Evolutionary conservation across 2,329 filamentous ascomycete species (phyloP).

Genomic region (Cladosporium austrohemisphaericum): DNA sequence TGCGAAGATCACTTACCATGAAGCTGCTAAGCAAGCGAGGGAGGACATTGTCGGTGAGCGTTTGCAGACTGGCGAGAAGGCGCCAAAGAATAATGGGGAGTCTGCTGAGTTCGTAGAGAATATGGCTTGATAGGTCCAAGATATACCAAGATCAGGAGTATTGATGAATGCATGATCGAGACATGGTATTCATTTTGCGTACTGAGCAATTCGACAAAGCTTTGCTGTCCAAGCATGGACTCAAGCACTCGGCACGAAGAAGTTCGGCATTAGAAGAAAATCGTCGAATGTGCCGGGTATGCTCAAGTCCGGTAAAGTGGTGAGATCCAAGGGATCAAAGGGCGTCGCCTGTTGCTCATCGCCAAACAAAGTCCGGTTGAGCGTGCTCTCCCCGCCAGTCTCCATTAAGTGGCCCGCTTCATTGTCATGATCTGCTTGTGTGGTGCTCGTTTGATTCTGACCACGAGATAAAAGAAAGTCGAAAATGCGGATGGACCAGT

Average conservation of each 20-base stretch:
- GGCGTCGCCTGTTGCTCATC: background rate
- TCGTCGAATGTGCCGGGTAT: slow-evolving; percentile 1
- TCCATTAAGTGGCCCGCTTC: no score
- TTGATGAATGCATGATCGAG: no score
- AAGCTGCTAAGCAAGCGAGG: slow-evolving; percentile 17
- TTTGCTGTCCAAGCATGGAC: background rate
- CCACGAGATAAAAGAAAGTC: slow-evolving; percentile 14
- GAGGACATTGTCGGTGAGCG: slow-evolving; percentile 14
- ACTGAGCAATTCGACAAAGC: no score
- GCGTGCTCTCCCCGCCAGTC: no score
- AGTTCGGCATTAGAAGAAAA: slow-evolving; percentile 4
- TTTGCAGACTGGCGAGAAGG: background rate
- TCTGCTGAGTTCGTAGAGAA: slow-evolving; percentile 1
- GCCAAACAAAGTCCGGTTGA: no score
- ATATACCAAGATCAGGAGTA: no score
- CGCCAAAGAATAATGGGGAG: background rate
- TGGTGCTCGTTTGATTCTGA: background rate
- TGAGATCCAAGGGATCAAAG: background rate
- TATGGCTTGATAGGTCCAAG: background rate
- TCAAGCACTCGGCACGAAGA: background rate
- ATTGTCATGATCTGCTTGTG: background rate
- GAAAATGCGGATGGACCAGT: slow-evolving; percentile 16
- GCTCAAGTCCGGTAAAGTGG: background rate
- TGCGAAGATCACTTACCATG: slow-evolving; percentile 11
- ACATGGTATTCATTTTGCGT: no score